Base-by-base conservation (phyloP, 2,329 filamentous ascomycete species). In the Hypoxylon sp. region DNA sequence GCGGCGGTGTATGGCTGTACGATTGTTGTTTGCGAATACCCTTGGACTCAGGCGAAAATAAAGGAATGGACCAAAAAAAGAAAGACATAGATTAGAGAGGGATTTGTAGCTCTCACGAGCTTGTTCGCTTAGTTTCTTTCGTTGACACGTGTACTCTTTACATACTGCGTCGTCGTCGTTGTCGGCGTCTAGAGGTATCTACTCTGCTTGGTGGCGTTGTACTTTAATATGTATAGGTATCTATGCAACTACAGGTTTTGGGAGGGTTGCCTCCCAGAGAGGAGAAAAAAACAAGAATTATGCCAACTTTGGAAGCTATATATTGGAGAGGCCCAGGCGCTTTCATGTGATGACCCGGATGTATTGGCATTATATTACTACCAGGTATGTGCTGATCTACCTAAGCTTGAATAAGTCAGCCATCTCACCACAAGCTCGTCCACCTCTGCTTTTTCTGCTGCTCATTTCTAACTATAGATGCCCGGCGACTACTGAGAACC, bases 21-120 rank as follows among this genome's bases (percentile, higher is more conserved):
- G 62, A 65, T n/a, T 60, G 59, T 51, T 61, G 57, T 59, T 63
- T 64, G 51, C 51, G 60, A 55, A 66, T 67, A 66, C 65, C 65
- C 63, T 35, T 59, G 61, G 62, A 57, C 54, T 43, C 49, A 34
- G 55, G 47, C 47, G 55, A 57, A 36, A 50, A 60, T 46, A 56
- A 59, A 55, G 47, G 36, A 54, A 54, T 17, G 51, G 43, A 11
- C 21, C n/a, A 25, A 41, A 60, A 60, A 59, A 45, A 49, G 37
- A 55, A 57, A 49, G 45, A 20, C 43, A 63, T 66, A 67, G 62
- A 67, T 55, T 57, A 63, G 47, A 62, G 50, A 59, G 49, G 56
- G 32, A 51, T 52, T 51, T 40, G 45, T 16, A 43, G 63, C 62
- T 60, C 61, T 61, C 63, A 55, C 61, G 60, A 56, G 63, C 59